A percentile compares a stretch with the other conserved stretches of the same genome.
Conservation (phyloP, 306 rosid species). For the Medicago ruthenica region DNA sequence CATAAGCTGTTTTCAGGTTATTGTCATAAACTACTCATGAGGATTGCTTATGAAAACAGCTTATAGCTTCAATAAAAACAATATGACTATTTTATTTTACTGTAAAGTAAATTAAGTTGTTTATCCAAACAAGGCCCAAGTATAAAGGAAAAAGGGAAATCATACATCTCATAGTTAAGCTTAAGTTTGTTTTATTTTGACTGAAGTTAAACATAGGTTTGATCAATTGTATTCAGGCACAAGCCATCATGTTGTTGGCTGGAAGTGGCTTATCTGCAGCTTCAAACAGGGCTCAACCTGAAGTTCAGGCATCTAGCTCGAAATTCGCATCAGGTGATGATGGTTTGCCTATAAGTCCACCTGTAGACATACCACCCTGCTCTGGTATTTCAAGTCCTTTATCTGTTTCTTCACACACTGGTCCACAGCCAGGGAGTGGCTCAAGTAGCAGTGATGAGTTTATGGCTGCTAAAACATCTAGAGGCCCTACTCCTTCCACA, state of each 20-base stretch:
- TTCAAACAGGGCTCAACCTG: conserved; percentile 48
- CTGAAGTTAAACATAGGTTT: conserved; percentile 32
- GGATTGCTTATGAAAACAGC: not conserved
- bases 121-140: not conserved
- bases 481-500: conserved; percentile 50
- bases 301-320: conserved; percentile 50
- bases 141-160: too few relatives aligned
- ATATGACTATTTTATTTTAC: too few relatives aligned
- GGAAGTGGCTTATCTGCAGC: conserved; percentile 51
- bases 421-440: conserved; percentile 69
- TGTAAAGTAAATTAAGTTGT: not conserved
- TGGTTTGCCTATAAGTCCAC: conserved; percentile 50
- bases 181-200: not conserved
- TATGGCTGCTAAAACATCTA: conserved; percentile 56
- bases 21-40: not conserved
- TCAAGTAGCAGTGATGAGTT: conserved; percentile 77
- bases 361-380: conserved; percentile 44
- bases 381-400: conserved; percentile 71
- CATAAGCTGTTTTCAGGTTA: not conserved
- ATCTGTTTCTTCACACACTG: conserved; percentile 76
- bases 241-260: conserved; percentile 82
- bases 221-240: conserved; percentile 62
- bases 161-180: too few relatives aligned
- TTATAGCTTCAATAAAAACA: not conserved
- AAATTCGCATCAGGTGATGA: conserved; percentile 56